phyloP scores from a whole-genome alignment of 2,329 filamentous ascomycete species.

The Neofusicoccum cordaticola region DNA sequence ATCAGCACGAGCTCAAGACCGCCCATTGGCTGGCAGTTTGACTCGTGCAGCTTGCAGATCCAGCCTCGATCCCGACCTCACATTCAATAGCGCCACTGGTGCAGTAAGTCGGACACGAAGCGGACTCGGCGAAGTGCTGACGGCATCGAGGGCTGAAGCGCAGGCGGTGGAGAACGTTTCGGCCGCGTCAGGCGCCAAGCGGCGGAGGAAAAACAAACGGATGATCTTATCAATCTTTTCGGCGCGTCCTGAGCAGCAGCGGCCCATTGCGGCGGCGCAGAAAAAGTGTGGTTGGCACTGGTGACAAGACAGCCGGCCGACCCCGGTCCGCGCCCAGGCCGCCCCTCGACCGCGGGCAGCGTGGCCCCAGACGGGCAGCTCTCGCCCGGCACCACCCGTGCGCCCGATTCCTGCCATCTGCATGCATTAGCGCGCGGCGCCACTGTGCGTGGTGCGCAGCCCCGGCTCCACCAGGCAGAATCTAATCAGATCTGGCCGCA shows the following conservation, averaged over 20 bases:
- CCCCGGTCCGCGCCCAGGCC: no score
- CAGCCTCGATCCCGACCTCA: not conserved
- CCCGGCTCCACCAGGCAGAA: no score
- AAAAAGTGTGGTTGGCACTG: no score
- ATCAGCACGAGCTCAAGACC: no score
- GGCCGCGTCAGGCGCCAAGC: not conserved
- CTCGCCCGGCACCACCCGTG: no score
- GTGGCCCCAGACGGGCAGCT: no score
- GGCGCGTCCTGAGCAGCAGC: not conserved
- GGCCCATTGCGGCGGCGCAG: not conserved
- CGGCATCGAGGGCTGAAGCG: not conserved
- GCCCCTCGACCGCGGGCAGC: no score
- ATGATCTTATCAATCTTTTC: conserved; percentile 1
- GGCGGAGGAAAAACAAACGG: not conserved
- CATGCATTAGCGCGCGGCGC: no score
- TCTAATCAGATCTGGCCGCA: not conserved
- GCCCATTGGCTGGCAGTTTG: not conserved
- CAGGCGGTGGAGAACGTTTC: not conserved
- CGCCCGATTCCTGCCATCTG: no score
- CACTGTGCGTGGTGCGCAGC: no score
- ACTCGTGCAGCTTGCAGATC: not conserved
- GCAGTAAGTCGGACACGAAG: not conserved
- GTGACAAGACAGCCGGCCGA: no score
- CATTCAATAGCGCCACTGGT: no score
- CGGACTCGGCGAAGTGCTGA: not conserved